A percentile compares a stretch with the other conserved stretches of the same genome.
Evolutionary conservation across 2,329 filamentous ascomycete genomes (phyloP).

Genomic region (Aspergillus versicolor): DNA sequence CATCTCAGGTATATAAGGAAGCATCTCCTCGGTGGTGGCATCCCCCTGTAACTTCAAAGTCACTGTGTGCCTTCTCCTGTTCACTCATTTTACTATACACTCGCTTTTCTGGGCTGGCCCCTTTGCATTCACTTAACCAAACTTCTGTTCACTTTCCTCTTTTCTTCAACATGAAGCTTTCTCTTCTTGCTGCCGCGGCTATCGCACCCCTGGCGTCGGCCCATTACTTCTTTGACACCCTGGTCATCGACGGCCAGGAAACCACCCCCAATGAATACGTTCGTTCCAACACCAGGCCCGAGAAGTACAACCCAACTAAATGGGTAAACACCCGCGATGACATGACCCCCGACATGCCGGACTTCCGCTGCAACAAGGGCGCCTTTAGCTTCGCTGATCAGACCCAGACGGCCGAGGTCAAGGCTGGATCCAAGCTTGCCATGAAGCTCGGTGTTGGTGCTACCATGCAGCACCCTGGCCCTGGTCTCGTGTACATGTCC

Average conservation of each 20-base stretch:
- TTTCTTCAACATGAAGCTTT: background rate
- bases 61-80: too few species aligned
- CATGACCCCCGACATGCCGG: constrained; percentile 6
- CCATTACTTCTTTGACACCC: constrained; percentile 16
- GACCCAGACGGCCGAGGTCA: constrained; percentile 12
- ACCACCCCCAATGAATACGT: constrained; percentile 5
- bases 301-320: too few species aligned
- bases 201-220: constrained; percentile 1
- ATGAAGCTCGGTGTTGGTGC: constrained; percentile 21
- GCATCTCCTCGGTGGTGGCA: too few species aligned
- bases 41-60: too few species aligned
- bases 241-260: constrained; percentile 15
- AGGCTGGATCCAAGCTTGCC: constrained; percentile 17
- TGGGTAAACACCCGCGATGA: too few species aligned
- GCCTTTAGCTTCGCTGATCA: constrained; percentile 8
- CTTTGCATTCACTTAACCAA: too few species aligned
- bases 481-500: constrained; percentile 23
- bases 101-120: too few species aligned
- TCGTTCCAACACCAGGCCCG: constrained; percentile 7
- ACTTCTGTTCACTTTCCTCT: too few species aligned
- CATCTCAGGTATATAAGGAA: too few species aligned
- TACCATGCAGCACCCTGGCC: constrained; percentile 22
- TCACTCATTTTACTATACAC: too few species aligned
- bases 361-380: constrained; percentile 13
- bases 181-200: background rate